Evolutionary conservation across 108 stramenopile genomes (phyloP), one percentile per base, ranked within the genome.

Genomic region (Skeletonema grethae): DNA sequence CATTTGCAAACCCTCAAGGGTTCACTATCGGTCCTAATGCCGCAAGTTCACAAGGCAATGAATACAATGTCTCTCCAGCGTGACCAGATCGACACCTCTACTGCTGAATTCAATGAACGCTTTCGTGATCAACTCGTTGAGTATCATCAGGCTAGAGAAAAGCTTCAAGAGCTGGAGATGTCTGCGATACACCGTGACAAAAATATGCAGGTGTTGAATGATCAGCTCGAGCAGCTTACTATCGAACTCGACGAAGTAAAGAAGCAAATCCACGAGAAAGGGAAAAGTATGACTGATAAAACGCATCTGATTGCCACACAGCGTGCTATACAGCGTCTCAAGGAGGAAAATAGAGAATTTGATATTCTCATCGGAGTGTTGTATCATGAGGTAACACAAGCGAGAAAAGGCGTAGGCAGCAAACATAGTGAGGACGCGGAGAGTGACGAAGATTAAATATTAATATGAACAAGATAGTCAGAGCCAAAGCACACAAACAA

Each of bases 261-360:
- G 60, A 72, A 76, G 65, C 57, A 71, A 18, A 75, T 81, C 18
- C 53, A 81, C 24, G 45, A 59, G 3, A 76, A 72, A 53, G 80
- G 69, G 48, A 66, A 16, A 67, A 71, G 64, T 30, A 76, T 81
- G 32, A 81, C 75, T 0, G 80, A 81, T 43, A 41, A 69, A 28
- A 61, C 69, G 0, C 80, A 75, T 5, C 22, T 81, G 64, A 60
- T 75, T 39, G 74, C 69, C 34, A 39, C 75, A 16, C 69, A 75
- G 57, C 28, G 64, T 15, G 75, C 75, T 24, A 39, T 81, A 16
- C 65, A 76, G 46, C 35, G 65, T n/a, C 48, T 81, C 13, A 59
- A 32, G 57, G 46, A 70, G 30, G 80, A 81, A 67, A 81, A 77
- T 58, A 76, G 65, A 48, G 75, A 76, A 34, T 39, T 77, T 0